Percentiles rank a stretch among this genome's conserved stretches.
These are phyloP conservation scores for Claviceps africana DNA, from an alignment of 2,329 filamentous ascomycete species.

Conservation along the genomic window DNA sequence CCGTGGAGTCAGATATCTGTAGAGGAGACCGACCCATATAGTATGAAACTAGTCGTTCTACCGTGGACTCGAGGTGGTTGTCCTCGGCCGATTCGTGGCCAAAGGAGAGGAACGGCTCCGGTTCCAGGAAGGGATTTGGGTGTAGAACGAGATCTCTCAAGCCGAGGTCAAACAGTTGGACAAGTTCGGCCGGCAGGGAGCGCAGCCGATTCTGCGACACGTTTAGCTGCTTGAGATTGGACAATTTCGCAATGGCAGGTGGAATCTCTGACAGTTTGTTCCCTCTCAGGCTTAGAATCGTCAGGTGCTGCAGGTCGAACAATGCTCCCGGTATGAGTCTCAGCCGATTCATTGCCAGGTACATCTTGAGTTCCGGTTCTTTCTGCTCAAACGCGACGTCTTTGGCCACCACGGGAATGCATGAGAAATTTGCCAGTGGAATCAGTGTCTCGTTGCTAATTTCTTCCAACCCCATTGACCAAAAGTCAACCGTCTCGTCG, in stretches of 20 bases:
- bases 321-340: constrained; percentile 42
- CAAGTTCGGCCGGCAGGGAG: constrained; percentile 48
- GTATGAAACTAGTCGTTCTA: constrained; percentile 12
- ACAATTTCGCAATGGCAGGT: constrained; percentile 41
- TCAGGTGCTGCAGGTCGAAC: constrained; percentile 47
- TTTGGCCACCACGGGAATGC: constrained; percentile 38
- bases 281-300: constrained; percentile 50
- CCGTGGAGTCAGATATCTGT: constrained; percentile 18
- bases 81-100: constrained; percentile 3
- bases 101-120: constrained; percentile 10
- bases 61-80: neutral
- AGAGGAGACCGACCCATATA: constrained; percentile 18
- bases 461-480: constrained; percentile 37
- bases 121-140: constrained; percentile 48
- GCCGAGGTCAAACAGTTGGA: constrained; percentile 37
- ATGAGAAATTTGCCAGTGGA: constrained; percentile 39
- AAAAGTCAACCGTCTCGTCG: constrained; percentile 46
- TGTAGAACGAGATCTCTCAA: constrained; percentile 41
- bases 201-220: constrained; percentile 49
- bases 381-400: constrained; percentile 46
- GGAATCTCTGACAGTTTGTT: constrained; percentile 50
- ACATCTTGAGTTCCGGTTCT: constrained; percentile 46
- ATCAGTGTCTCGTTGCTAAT: constrained; percentile 44
- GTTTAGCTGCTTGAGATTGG: constrained; percentile 48
- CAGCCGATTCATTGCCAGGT: constrained; percentile 46